Conservation (phyloP, 495 filamentous ascomycete genomes). For the Aspergillus nidulans region DNA sequence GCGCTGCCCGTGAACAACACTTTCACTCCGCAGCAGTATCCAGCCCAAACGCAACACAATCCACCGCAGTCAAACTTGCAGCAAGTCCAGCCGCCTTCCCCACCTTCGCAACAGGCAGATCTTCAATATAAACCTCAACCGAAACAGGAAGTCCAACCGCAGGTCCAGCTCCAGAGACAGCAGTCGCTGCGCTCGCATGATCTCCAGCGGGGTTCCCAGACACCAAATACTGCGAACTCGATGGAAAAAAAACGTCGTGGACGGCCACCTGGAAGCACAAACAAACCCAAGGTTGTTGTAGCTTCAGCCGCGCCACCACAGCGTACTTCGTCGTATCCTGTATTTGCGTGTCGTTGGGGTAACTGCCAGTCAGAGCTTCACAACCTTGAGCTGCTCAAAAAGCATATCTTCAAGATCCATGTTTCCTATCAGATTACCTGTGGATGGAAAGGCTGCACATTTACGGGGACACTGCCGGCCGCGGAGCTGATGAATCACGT, state of each 20-base stretch:
- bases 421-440: conserved; percentile 29
- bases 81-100: background rate
- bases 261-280: conserved; percentile 15
- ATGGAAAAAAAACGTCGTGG: conserved; percentile 19
- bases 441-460: conserved; percentile 30
- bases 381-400: conserved; percentile 65
- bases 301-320: background rate
- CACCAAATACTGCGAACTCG: conserved; percentile 6
- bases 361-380: conserved; percentile 67
- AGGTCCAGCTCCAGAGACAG: background rate
- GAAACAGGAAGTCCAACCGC: background rate
- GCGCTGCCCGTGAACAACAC: conserved; percentile 1
- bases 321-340: conserved; percentile 25
- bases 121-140: background rate
- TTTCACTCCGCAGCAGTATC: background rate
- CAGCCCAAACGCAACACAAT: conserved; percentile 1
- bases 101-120: background rate
- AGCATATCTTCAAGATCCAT: conserved; percentile 60
- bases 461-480: conserved; percentile 21
- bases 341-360: conserved; percentile 61
- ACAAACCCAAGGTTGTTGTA: conserved; percentile 10
- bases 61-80: background rate
- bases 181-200: background rate
- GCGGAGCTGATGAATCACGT: conserved; percentile 57
- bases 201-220: background rate